Conservation (phyloP, 371 early-diverging fungal genomes). For the Catenaria anguillulae region DNA sequence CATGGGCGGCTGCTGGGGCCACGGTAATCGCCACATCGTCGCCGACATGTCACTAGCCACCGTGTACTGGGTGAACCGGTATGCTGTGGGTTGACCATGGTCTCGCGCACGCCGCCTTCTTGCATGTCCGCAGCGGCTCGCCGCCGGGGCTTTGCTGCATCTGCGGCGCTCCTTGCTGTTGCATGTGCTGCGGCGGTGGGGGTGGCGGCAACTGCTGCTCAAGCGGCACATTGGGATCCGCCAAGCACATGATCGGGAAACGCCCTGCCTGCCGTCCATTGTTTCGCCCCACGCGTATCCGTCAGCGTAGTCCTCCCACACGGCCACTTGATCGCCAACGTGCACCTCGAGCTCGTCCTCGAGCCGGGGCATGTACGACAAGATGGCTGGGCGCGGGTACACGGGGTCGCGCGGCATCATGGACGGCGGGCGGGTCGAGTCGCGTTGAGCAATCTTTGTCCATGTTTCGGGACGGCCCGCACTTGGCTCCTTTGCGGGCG, state of each 20-base stretch:
- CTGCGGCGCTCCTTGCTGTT: neutral
- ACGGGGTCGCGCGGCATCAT: neutral
- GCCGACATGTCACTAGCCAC: neutral
- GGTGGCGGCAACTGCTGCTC: neutral
- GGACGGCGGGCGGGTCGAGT: neutral
- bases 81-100: neutral
- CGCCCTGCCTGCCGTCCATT: neutral
- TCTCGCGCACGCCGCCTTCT: slow-evolving; percentile 2
- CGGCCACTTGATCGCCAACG: neutral
- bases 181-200: neutral
- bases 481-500: neutral
- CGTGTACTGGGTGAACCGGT: slow-evolving; percentile 6
- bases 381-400: neutral
- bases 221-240: neutral
- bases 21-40: neutral
- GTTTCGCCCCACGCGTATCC: neutral
- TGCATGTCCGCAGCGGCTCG: neutral
- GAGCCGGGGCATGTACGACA: neutral
- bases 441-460: neutral
- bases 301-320: neutral
- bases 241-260: slow-evolving; percentile 2
- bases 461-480: neutral
- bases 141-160: neutral
- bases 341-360: slow-evolving; percentile 3
- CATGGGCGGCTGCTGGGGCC: neutral